phyloP scores from a whole-genome alignment of 1,139 yeast genomes.

The Torulaspora globosa region DNA sequence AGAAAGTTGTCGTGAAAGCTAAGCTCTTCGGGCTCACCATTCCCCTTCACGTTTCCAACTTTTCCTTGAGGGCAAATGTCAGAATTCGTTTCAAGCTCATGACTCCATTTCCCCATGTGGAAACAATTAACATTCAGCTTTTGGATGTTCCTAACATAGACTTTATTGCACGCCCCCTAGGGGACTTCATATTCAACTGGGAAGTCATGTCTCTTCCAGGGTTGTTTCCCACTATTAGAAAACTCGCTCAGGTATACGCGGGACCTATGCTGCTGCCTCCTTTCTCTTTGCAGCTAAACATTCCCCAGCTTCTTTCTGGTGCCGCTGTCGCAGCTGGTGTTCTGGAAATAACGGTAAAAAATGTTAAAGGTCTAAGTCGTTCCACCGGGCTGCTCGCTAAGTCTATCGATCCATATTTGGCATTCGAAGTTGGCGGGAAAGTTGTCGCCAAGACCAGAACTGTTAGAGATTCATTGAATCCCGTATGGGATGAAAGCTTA shows the following conservation, averaged over 20 bases:
- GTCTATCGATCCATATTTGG: conserved; percentile 84
- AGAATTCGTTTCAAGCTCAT: conserved; percentile 86
- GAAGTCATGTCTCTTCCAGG: conserved; percentile 88
- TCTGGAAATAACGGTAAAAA: conserved; percentile 60
- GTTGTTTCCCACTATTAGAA: conserved; percentile 69
- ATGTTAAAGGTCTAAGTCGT: conserved; percentile 66
- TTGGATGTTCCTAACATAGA: conserved; percentile 85
- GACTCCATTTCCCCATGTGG: conserved; percentile 86
- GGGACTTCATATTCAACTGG: conserved; percentile 79
- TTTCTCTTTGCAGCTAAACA: conserved; percentile 83
- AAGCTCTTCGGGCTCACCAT: conserved; percentile 62
- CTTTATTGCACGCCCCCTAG: conserved; percentile 64
- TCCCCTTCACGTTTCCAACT: conserved; percentile 59
- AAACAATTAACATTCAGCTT: conserved; percentile 79
- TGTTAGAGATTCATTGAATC: conserved; percentile 60
- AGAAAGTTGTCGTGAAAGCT: conserved; percentile 66
- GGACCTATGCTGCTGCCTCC: conserved; percentile 89
- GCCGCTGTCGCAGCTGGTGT: conserved; percentile 86
- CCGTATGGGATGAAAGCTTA: conserved; percentile 80
- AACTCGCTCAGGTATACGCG: conserved; percentile 75
- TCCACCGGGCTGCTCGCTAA: conserved; percentile 62
- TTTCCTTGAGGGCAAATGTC: conserved; percentile 61
- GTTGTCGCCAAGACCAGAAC: conserved; percentile 64
- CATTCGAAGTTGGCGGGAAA: conserved; percentile 58
- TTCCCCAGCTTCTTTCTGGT: conserved; percentile 87